A percentile compares a stretch with the other conserved stretches of the same genome.
Evolutionary conservation across 2,329 filamentous ascomycete species (phyloP).

Genomic region (Colletotrichum tamarilloi): DNA sequence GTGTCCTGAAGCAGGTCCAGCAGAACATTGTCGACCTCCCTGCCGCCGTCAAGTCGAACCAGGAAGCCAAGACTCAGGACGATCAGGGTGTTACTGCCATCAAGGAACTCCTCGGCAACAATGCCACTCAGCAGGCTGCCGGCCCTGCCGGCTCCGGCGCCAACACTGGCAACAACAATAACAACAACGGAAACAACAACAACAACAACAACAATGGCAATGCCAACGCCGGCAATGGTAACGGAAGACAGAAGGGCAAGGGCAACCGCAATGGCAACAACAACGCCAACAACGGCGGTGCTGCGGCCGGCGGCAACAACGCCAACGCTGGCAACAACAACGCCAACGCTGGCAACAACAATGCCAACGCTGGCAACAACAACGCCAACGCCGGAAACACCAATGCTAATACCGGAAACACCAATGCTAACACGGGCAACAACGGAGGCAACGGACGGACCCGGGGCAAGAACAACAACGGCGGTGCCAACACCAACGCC

Average conservation of each 20-base stretch:
- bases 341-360: background rate
- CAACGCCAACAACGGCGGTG: background rate
- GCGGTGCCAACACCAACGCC: background rate
- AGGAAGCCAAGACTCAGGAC: slow-evolving; percentile 46
- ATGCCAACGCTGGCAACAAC: background rate
- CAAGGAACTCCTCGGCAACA: slow-evolving; percentile 48
- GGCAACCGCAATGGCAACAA: background rate
- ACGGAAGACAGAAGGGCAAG: too few species aligned
- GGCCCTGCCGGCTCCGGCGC: slow-evolving; percentile 9
- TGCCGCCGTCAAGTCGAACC: slow-evolving; percentile 52
- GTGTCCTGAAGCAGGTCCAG: slow-evolving; percentile 60
- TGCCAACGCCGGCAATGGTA: slow-evolving; percentile 31
- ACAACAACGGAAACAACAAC: slow-evolving; percentile 21
- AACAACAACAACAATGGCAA: too few species aligned
- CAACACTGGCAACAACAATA: slow-evolving; percentile 20
- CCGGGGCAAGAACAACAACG: background rate
- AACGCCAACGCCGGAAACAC: background rate
- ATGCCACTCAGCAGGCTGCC: slow-evolving; percentile 48
- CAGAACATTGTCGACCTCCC: slow-evolving; percentile 63
- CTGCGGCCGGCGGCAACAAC: background rate
- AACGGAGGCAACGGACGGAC: background rate
- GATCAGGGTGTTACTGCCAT: slow-evolving; percentile 51
- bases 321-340: background rate
- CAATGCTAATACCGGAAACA: background rate
- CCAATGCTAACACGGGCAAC: background rate